These are phyloP conservation scores for Vickermania ingenoplastis DNA, from an alignment of 208 protist species.

Conservation along the genomic window DNA sequence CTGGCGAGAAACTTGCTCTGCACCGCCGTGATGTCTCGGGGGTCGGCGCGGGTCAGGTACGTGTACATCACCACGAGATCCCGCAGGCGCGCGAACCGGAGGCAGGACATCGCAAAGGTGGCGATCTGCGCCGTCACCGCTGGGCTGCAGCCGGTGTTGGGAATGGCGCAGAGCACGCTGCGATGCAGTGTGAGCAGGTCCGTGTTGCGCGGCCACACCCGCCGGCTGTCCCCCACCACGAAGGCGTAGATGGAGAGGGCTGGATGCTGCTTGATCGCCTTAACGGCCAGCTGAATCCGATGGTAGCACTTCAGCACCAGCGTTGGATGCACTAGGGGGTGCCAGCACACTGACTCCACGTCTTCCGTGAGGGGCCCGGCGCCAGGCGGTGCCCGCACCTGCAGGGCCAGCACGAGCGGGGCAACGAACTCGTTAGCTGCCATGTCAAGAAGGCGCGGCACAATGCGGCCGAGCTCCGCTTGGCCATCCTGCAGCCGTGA, in stretches of 20 bases:
- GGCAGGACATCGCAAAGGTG: not conserved
- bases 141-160: not conserved
- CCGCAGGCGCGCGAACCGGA: not conserved
- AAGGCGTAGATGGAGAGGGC: not conserved
- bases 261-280: not conserved
- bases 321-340: not conserved
- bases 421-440: not conserved
- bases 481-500: too few species aligned
- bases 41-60: not conserved
- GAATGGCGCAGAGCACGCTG: not conserved
- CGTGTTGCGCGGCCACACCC: not conserved
- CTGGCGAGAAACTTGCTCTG: conserved; percentile 67
- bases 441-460: not conserved
- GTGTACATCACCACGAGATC: not conserved
- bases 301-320: not conserved
- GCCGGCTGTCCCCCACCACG: not conserved
- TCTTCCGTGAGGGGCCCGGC: not conserved
- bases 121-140: not conserved
- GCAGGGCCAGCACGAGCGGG: not conserved
- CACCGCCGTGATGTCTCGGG: conserved; percentile 2
- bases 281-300: not conserved
- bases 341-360: not conserved
- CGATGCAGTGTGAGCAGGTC: not conserved
- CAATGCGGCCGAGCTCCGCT: too few species aligned
- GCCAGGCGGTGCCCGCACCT: not conserved